phyloP scores from a whole-genome alignment of 345 rosid species.

The Eucalyptus cloeziana region DNA sequence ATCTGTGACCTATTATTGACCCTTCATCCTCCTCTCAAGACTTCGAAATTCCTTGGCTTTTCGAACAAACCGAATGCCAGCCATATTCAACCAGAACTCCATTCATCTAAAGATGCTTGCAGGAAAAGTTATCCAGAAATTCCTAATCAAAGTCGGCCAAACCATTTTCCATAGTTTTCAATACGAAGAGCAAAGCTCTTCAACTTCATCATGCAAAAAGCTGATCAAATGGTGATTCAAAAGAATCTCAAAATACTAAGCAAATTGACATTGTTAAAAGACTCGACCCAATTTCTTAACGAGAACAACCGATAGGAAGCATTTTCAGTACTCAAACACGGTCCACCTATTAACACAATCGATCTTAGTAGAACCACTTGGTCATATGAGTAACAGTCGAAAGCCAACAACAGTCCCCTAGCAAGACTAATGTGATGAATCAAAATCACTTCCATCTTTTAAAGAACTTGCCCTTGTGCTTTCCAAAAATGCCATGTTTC shows the following conservation, averaged over 20 bases:
- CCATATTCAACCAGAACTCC: neutral
- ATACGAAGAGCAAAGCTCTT: neutral
- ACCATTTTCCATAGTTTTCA: neutral
- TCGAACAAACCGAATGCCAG: neutral
- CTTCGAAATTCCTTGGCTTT: neutral
- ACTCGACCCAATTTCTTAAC: neutral
- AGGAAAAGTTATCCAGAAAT: neutral
- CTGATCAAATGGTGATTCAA: neutral
- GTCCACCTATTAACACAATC: neutral
- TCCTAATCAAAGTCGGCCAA: neutral
- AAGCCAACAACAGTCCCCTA: neutral
- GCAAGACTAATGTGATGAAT: neutral
- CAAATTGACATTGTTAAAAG: neutral
- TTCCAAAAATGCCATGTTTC: conserved; percentile 61
- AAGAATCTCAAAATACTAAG: neutral
- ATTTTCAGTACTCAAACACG: neutral
- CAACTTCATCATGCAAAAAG: neutral
- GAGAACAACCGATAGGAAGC: neutral
- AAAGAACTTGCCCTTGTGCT: conserved; percentile 47
- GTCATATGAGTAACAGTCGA: neutral
- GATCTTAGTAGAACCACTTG: neutral
- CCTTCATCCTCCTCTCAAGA: neutral
- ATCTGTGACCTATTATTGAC: neutral
- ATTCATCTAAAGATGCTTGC: neutral
- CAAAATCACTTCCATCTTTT: conserved; percentile 42